Base-by-base conservation (phyloP, 75 land plant genomes). In the Pinus taeda region DNA sequence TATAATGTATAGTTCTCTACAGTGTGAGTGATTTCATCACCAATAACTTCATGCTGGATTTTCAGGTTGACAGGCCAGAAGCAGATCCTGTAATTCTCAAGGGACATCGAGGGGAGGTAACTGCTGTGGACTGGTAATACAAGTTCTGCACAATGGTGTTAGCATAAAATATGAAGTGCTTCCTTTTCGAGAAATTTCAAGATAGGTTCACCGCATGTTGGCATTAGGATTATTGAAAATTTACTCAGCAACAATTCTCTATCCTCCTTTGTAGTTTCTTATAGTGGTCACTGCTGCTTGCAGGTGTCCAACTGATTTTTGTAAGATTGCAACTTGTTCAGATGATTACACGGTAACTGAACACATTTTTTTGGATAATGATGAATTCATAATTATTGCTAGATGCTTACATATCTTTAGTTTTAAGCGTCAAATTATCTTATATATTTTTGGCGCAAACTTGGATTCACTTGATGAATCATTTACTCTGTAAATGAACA, bases 51-150 rank as follows among this genome's bases (percentile, higher is more conserved):
- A 57, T 24, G 15, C 22, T 20, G 30, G 6, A 60, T 42, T 70
- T 57, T 61, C 88, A 89, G 88, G 86, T 80, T 75, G 86, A 84
- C 59, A 75, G 58, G 18, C 91, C 91, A 57, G 80, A 79, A 60
- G 62, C 33, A 13, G 17, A 30, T 56, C 93, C 98, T 17, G 73
- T 90, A 13, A 69, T 58, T n/a, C 79, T 96, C 80, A 81, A 81
- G 72, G 90, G 90, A 17, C 98, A 96, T 74, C 82, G 81, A 74
- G 88, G 90, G 64, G 98, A 96, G 88, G 97, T 93, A 36, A 92
- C 94, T 77, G 88, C 97, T 12, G 97, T 96, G 26, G 90, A 81
- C 76, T 96, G 98, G 98, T 93, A 93, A n/a, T 53, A 1, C 14
- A 15, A 21, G 65, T 8, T 62, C 65, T n/a, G 26, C 26, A n/a